A percentile compares a stretch with the other conserved stretches of the same genome.
Conservation (phyloP, 352 stramenopile species). For the Globisporangium recalcitrans region DNA sequence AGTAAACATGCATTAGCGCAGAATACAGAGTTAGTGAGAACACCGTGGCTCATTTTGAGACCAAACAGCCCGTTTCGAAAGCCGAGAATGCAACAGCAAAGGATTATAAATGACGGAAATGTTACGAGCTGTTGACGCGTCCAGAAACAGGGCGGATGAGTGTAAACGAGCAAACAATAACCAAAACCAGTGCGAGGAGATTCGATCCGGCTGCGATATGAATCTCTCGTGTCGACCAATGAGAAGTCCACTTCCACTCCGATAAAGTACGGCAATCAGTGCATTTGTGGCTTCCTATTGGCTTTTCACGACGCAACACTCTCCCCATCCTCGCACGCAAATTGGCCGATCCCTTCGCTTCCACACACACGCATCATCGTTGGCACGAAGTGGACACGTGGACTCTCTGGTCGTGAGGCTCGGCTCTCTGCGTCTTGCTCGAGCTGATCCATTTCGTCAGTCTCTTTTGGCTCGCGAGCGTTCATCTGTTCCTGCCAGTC, state of each 20-base stretch:
- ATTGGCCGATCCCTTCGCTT: neutral
- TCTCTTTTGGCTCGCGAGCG: too few relatives aligned
- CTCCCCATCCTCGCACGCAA: neutral
- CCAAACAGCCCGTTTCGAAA: too few relatives aligned
- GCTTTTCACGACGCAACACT: slow-evolving; percentile 4
- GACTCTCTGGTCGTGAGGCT: too few relatives aligned
- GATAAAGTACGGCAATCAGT: neutral
- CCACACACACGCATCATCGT: neutral
- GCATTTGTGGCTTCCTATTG: neutral
- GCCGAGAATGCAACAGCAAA: neutral
- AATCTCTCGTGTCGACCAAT: slow-evolving; percentile 13
- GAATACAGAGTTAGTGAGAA: too few relatives aligned
- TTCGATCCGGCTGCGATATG: slow-evolving; percentile 4
- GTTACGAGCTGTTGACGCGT: too few relatives aligned
- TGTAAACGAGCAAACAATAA: neutral
- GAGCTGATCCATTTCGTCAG: neutral
- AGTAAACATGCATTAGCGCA: too few relatives aligned
- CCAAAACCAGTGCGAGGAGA: neutral
- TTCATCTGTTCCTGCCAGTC: neutral
- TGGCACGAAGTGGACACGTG: neutral
- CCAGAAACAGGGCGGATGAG: too few relatives aligned
- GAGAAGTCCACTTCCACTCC: neutral
- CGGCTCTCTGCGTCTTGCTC: neutral
- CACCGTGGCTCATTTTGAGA: too few relatives aligned
- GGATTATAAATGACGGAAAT: neutral